Evolutionary conservation across 2,329 filamentous ascomycete species (phyloP), one percentile per base, ranked within the genome.

Genomic region (Aspergillus calidoustus): DNA sequence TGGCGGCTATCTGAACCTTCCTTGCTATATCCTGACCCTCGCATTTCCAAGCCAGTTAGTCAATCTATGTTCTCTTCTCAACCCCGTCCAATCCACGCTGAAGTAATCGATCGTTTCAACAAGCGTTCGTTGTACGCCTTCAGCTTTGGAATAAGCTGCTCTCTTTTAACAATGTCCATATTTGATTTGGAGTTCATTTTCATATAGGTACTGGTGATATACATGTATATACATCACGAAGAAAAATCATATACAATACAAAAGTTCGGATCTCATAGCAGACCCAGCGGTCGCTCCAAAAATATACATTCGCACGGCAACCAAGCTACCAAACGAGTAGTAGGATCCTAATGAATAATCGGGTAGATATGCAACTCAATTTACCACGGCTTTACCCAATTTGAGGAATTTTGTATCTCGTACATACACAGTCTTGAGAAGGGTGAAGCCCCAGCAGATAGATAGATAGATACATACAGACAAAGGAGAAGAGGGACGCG

Each of bases 351-450:
- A 41, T 28, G 6, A 28, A 28, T 28, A 28, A 7, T 28, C 6
- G 6, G 6, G 25, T 28, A 28, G 25, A 28, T 28, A 28, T 34
- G 31, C 19, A 31, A 31, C 6, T 23, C 41, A 54, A 34, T 46
- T 52, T 60, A 15, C 44, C 51, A 51, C 34, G 17, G 25, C 41
- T 48, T 49, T 57, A 9, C 22, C 17, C 41, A 15, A 19, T 43
- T 31, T 46, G 49, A 31, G 5, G 25, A 25, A 34, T 55, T 51
- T 52, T 59, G 34, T 50, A 61, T 30, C 34, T 57, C 54, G 19
- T 66, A 64, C 57, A 60, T 63, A 66, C 59, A 63, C 64, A 61
- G 49, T 59, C 58, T 66, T 59, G 56, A 57, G 49, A 38, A 38
- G 15, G 7, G 19, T 23, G 38, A 17, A 22, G 22, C 13, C 50